Evolutionary conservation across 169 alveolate species (phyloP).

Genomic region (Plasmodium inui): DNA sequence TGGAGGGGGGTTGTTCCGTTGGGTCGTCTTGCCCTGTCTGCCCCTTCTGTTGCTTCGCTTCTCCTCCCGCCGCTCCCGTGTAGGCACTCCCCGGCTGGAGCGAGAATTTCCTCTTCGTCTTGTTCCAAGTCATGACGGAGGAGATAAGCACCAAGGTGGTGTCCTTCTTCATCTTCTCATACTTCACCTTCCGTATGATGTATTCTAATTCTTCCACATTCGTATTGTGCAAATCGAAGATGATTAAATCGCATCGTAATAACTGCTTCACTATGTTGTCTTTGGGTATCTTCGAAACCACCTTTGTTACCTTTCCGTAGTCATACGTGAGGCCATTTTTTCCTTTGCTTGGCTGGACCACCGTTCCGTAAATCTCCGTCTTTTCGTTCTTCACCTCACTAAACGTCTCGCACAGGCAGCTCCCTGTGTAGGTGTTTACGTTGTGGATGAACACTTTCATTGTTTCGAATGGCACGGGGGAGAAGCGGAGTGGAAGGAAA

Average conservation of each 20-base stretch:
- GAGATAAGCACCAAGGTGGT: constrained; percentile 35
- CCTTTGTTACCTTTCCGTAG: constrained; percentile 29
- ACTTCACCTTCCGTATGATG: constrained; percentile 31
- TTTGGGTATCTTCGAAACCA: constrained; percentile 32
- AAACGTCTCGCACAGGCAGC: constrained; percentile 37
- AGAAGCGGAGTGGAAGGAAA: too few species aligned
- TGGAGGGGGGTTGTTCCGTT: neutral
- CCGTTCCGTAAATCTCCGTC: constrained; percentile 40
- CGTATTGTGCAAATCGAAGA: constrained; percentile 43
- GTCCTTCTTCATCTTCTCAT: constrained; percentile 12
- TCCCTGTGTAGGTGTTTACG: constrained; percentile 57
- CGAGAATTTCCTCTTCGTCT: constrained; percentile 25
- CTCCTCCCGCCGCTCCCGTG: neutral
- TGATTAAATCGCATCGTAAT: neutral
- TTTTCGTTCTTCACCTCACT: constrained; percentile 8
- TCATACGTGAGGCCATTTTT: neutral
- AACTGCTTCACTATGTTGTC: constrained; percentile 26
- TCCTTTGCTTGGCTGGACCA: neutral
- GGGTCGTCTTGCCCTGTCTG: neutral
- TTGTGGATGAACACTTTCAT: constrained; percentile 45
- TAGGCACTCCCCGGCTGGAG: neutral
- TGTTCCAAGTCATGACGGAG: constrained; percentile 67
- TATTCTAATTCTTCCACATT: constrained; percentile 53
- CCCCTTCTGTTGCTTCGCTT: too few species aligned
- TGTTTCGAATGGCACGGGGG: neutral